Evolutionary conservation across 2,329 filamentous ascomycete genomes (phyloP), one percentile per base, ranked within the genome.

Genomic region (Monilinia laxa): DNA sequence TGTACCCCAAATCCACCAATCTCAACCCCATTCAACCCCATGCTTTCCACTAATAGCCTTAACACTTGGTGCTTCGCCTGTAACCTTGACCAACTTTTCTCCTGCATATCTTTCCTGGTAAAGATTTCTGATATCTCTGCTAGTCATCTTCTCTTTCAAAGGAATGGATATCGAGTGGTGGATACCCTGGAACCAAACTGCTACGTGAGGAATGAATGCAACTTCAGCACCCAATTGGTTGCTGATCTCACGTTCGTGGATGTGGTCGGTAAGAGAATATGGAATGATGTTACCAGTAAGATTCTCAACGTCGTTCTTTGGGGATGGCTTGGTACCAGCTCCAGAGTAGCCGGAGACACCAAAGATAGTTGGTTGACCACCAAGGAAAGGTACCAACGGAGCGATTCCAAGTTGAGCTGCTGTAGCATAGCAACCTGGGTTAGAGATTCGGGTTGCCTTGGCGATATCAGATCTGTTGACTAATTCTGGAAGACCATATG

Each of bases 151-250:
- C 79, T 94, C 85, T 75, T 90, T 90, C 11, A 99, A 83, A 16
- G 94, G 94, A 60, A 98, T 91, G 76, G 88, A 93, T 78, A 98
- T 93, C 51, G 93, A 94, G 79, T 93, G 91, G 76, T 92, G 88
- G 73, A 98, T 98, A 70, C 94, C 94, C 76, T 96, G 90, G 85
- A 98, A 98, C 94, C 93, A 98, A 18, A 90, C 87, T n/a, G 93
- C 92, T 31, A 97, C 93, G 78, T 98, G 95, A 9, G 95, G 95
- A 67, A 95, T 90, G 77, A 99, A 99, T 7, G 89, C 90, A 14
- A 96, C 88, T 23, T 85, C 80, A 18, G 81, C 83, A 59, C 89
- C 90, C 14, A 98, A 85, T 76, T 96, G 93, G 63, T 81, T 77
- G 76, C 89, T 90, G 70, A 98, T 95, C 78, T 98, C 95, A 57